Percentiles rank a stretch among this genome's conserved stretches.
Conservation (phyloP, 2,329 filamentous ascomycete species). For the Diatrype stigma region DNA sequence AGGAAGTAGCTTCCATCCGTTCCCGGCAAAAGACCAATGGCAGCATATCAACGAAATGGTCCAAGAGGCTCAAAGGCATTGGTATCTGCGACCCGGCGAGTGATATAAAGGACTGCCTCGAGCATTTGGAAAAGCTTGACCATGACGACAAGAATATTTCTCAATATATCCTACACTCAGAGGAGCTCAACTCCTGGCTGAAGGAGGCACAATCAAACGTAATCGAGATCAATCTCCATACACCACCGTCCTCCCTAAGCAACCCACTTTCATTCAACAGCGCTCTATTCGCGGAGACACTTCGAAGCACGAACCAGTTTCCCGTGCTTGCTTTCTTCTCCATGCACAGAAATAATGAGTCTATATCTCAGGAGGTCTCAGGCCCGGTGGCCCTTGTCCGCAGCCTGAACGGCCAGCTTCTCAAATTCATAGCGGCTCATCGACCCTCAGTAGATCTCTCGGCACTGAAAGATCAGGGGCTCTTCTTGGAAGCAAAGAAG, state of each 20-base stretch:
- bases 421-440: constrained; percentile 2
- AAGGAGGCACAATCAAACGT: constrained; percentile 1
- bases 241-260: constrained; percentile 1
- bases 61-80: constrained; percentile 1
- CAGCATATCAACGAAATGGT: neutral
- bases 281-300: constrained; percentile 3
- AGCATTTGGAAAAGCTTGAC: constrained; percentile 2
- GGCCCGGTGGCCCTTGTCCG: constrained; percentile 6
- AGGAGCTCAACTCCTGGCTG: constrained; percentile 4
- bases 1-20: neutral
- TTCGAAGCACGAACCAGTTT: neutral
- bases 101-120: constrained; percentile 5
- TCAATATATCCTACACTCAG: constrained; percentile 3
- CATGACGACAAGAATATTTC: constrained; percentile 3
- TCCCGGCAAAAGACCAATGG: neutral
- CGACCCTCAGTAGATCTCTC: constrained; percentile 2
- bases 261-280: constrained; percentile 9
- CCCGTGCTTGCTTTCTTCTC: constrained; percentile 10
- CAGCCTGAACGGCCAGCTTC: constrained; percentile 5
- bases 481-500: neutral
- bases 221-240: constrained; percentile 3
- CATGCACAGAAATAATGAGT: constrained; percentile 5
- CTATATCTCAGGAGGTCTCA: neutral
- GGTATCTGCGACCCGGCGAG: neutral
- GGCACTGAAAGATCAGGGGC: neutral